A percentile compares a stretch with the other conserved stretches of the same genome.
Evolutionary conservation across 805 yeast genomes (phyloP).

Genomic region (Candida silvicultrix): DNA sequence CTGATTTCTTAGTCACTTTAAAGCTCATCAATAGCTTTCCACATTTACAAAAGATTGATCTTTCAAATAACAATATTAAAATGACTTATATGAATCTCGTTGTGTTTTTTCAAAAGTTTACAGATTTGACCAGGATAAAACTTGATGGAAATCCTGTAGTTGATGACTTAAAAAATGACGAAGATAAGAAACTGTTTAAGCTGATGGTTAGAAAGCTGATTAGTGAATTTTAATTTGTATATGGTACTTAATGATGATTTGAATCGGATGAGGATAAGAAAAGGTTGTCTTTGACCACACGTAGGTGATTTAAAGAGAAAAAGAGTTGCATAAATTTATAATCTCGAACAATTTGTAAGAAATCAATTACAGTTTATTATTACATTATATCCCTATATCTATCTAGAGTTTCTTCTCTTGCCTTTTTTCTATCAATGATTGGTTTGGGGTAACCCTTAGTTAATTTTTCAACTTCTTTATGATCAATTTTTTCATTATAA

Average conservation of each 20-base stretch:
- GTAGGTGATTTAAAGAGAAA: too few relatives aligned
- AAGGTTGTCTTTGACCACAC: too few relatives aligned
- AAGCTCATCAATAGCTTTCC: neutral
- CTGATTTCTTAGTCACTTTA: neutral
- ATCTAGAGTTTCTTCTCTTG: slow-evolving; percentile 37
- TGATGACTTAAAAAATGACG: slow-evolving; percentile 3
- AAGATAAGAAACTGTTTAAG: slow-evolving; percentile 6
- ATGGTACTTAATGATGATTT: too few relatives aligned
- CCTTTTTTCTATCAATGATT: slow-evolving; percentile 34
- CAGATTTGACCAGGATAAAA: neutral
- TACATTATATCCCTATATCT: slow-evolving; percentile 30
- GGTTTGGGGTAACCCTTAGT: slow-evolving; percentile 34
- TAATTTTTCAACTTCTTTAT: neutral
- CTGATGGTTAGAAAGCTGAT: slow-evolving; percentile 3
- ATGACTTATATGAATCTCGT: slow-evolving; percentile 6
- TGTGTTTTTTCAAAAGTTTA: slow-evolving; percentile 1
- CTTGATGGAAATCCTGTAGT: slow-evolving; percentile 7
- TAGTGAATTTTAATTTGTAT: neutral
- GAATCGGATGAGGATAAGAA: too few relatives aligned
- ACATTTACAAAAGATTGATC: neutral
- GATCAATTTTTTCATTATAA: neutral
- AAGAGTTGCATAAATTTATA: too few relatives aligned
- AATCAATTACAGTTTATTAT: too few relatives aligned
- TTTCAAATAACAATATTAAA: slow-evolving; percentile 10
- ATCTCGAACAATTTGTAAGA: too few relatives aligned